phyloP scores from a whole-genome alignment of 31 red algal genomes.

The Odonthalia washingtoniensis region DNA sequence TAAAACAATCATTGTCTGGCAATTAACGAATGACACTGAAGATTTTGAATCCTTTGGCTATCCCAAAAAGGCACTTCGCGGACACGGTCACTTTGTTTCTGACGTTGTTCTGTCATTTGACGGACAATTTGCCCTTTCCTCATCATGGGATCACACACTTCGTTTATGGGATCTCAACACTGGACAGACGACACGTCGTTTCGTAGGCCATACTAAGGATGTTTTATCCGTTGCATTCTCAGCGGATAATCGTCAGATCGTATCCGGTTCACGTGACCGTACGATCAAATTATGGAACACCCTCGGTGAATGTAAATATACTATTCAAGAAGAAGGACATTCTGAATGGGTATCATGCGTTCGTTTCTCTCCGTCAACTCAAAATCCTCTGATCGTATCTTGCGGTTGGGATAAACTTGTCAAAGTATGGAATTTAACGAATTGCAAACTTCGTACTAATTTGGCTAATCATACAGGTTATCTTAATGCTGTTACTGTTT shows the following conservation, averaged over 20 bases:
- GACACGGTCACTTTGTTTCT: conserved; percentile 97
- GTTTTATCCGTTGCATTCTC: conserved; percentile 98
- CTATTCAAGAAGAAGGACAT: conserved; percentile 91
- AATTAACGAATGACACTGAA: conserved; percentile 78
- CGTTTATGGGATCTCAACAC: conserved; percentile 96
- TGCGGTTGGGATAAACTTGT: conserved; percentile 98
- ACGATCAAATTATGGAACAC: conserved; percentile 99
- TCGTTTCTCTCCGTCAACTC: too few species aligned
- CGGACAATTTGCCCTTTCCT: conserved; percentile 98
- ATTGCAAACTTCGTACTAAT: conserved; percentile 91
- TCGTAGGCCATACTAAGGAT: conserved; percentile 98
- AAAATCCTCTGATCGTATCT: too few species aligned
- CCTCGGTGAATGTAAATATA: conserved; percentile 99
- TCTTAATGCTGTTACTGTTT: conserved; percentile 98
- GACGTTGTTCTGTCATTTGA: conserved; percentile 96
- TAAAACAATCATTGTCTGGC: conserved; percentile 97
- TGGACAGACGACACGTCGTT: conserved; percentile 89
- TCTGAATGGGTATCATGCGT: too few species aligned
- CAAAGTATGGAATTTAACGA: conserved; percentile 93
- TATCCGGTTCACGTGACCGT: conserved; percentile 97
- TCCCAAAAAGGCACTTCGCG: conserved; percentile 81
- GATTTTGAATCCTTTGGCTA: conserved; percentile 84
- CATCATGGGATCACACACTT: conserved; percentile 98
- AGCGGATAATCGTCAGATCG: conserved; percentile 99
- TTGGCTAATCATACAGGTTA: conserved; percentile 87